Evolutionary conservation across 257 asterid genomes (phyloP).

Genomic region (Eustoma russellianum): DNA sequence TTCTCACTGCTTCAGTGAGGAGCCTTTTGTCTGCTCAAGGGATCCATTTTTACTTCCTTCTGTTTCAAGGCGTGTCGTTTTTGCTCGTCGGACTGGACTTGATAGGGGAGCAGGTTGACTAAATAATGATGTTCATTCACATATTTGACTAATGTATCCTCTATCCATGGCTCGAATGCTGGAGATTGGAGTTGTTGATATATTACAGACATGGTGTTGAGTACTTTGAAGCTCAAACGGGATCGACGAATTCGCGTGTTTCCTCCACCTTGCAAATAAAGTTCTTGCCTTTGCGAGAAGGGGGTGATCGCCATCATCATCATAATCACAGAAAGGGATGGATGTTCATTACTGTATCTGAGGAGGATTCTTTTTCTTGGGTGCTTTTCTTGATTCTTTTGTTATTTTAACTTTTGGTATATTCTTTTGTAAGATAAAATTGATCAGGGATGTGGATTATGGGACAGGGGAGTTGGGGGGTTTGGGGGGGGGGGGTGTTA

Average conservation of each 20-base stretch:
- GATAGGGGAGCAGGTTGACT: constrained; percentile 81
- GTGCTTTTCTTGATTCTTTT: constrained; percentile 22
- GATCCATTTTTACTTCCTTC: constrained; percentile 83
- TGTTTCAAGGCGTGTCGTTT: constrained; percentile 90
- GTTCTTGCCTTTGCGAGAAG: not conserved
- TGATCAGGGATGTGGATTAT: too few species aligned
- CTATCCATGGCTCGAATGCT: not conserved
- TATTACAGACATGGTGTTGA: not conserved
- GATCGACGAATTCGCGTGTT: too few species aligned
- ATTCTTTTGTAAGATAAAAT: constrained; percentile 31
- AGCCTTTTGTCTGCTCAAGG: constrained; percentile 91
- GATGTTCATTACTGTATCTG: constrained; percentile 19
- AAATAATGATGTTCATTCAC: not conserved
- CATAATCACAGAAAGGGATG: constrained; percentile 12
- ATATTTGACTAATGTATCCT: too few species aligned
- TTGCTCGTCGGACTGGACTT: constrained; percentile 82
- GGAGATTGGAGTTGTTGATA: constrained; percentile 1
- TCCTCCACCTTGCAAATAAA: too few species aligned
- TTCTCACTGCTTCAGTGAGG: constrained; percentile 75
- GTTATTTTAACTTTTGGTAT: constrained; percentile 6
- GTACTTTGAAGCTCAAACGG: too few species aligned
- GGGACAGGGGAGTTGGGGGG: too few species aligned
- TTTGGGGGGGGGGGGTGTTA: too few species aligned
- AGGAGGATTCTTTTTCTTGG: constrained; percentile 6
- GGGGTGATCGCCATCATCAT: too few species aligned